Evolutionary conservation across 1,284 basidiomycete genomes (phyloP), one percentile per base, ranked within the genome.

Genomic region (Cryptococcus hybrid): DNA sequence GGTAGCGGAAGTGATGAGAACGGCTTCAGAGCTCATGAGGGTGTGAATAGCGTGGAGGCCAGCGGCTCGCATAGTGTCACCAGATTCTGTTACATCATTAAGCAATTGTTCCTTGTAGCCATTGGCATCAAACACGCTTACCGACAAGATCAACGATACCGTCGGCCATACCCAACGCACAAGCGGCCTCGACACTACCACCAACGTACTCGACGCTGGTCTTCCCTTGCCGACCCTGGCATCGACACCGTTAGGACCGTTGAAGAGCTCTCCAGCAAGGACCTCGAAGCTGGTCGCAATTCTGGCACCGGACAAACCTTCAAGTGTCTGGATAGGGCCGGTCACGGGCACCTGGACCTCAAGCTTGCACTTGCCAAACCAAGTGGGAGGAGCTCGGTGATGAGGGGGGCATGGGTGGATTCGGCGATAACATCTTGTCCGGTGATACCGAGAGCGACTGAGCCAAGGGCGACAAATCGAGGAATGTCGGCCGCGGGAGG

Each of bases 41-140:
- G 92, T 95, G 47, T 88, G 88, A 71, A 99, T 96, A 37, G 93
- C 86, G 77, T 91, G 90, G 54, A 99, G 82, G 49, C 95, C 95
- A 2, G 94, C 95, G 30, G 95, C 96, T 45, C 95, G 91, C 96
- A 99, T 99, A 1, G 95, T 99, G 70, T 99, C 96, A 36, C 95
- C 95, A 13, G 92, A 96, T 79, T 99, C 95, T 92, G 74, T 36
- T 36, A 24, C 40, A 42, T 42, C 40, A n/a, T 42, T n/a, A 42
- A 42, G 9, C n/a, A 42, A 24, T 24, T 24, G 24, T 24, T 24
- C 24, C 24, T 24, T 24, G 24, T 24, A 24, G 24, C 24, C 24
- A 24, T 24, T 15, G 44, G 45, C 45, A 39, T 18, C 15, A 50
- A 24, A 24, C 11, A 7, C 9, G 82, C 88, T 69, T 68, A 90